phyloP scores from a whole-genome alignment of 2,329 filamentous ascomycete genomes.

The Xylariaceae sp. region DNA sequence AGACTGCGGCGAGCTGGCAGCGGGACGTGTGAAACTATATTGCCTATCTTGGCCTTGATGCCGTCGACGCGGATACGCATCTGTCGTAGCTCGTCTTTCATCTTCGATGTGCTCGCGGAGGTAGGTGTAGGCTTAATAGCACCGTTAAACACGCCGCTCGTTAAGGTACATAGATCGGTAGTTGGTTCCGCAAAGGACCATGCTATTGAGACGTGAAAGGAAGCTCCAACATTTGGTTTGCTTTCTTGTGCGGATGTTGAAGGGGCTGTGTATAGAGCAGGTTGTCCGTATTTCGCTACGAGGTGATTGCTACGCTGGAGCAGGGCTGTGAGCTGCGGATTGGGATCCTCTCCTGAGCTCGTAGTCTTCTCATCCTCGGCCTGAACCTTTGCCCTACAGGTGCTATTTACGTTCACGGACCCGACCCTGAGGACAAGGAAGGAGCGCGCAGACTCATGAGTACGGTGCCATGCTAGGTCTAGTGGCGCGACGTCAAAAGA shows the following conservation, averaged over 20 bases:
- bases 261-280: constrained; percentile 61
- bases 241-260: constrained; percentile 4
- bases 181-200: constrained; percentile 68
- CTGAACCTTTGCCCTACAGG: too few species aligned
- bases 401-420: background rate
- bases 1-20: constrained; percentile 27
- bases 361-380: too few species aligned
- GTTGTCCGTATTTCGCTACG: constrained; percentile 61
- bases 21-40: constrained; percentile 55
- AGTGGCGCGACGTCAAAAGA: constrained; percentile 41
- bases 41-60: constrained; percentile 75
- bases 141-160: constrained; percentile 29
- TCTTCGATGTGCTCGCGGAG: background rate
- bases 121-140: background rate
- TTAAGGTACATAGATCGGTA: constrained; percentile 40
- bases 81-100: constrained; percentile 9
- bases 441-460: constrained; percentile 64
- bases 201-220: constrained; percentile 86
- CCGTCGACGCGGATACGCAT: constrained; percentile 55
- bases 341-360: constrained; percentile 19
- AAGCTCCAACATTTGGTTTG: constrained; percentile 34
- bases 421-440: constrained; percentile 78
- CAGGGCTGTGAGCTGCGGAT: constrained; percentile 59
- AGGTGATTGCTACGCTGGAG: constrained; percentile 65
- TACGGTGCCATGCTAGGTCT: constrained; percentile 49